These are phyloP conservation scores for Melanopsichium pennsylvanicum DNA, from an alignment of 1,284 basidiomycete genomes.

Conservation along the genomic window DNA sequence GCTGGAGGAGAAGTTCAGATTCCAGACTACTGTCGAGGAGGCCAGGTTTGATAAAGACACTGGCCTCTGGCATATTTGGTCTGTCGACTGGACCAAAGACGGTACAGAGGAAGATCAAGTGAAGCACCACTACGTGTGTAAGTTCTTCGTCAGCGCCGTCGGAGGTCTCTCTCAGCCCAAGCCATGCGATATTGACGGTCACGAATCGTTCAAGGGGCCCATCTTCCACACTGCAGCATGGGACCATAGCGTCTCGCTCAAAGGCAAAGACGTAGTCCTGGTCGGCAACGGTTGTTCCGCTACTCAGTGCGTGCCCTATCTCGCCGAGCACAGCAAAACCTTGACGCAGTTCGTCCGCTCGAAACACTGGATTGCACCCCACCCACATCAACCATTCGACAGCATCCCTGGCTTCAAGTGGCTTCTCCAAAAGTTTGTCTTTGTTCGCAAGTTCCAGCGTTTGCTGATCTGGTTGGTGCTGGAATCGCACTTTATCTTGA, in stretches of 20 bases:
- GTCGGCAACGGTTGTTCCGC: conserved; percentile 64
- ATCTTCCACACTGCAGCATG: conserved; percentile 66
- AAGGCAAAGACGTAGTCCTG: conserved; percentile 64
- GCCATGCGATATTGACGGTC: conserved; percentile 52
- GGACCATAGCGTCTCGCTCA: conserved; percentile 62
- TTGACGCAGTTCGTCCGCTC: conserved; percentile 59
- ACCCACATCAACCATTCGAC: conserved; percentile 48
- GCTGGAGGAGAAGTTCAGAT: conserved; percentile 48
- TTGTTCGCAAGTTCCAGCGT: conserved; percentile 49
- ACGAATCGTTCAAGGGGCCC: conserved; percentile 58
- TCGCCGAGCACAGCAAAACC: conserved; percentile 49
- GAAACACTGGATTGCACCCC: conserved; percentile 60
- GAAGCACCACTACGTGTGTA: conserved; percentile 58
- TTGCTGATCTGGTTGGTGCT: conserved; percentile 55
- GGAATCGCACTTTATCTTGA: conserved; percentile 56
- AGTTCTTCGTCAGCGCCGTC: conserved; percentile 57
- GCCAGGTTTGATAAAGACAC: conserved; percentile 56
- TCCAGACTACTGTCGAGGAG: conserved; percentile 50
- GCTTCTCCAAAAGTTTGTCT: conserved; percentile 42
- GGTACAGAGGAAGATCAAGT: not conserved
- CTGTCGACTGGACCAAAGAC: conserved; percentile 21
- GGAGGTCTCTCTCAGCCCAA: conserved; percentile 62
- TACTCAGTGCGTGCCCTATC: conserved; percentile 56
- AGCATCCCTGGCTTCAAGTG: conserved; percentile 52
- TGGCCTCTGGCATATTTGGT: conserved; percentile 60